Percentiles rank a stretch among this genome's conserved stretches.
Evolutionary conservation across 768 basidiomycete species (phyloP).

Genomic region (Trametes cingulata): DNA sequence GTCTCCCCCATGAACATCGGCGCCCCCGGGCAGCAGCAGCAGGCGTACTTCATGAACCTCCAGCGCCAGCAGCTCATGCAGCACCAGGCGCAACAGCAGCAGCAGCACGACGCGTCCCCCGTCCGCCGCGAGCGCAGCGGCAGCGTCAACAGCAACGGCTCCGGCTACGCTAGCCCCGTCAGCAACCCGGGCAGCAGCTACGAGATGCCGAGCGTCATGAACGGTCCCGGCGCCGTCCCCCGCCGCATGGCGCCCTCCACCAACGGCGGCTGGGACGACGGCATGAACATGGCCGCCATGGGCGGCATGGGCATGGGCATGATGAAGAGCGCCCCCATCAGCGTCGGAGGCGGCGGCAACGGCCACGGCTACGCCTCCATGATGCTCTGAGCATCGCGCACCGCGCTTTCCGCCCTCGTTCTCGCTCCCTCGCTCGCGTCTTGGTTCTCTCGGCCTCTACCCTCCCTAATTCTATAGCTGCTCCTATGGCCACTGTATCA

Average conservation of each 20-base stretch:
- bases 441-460: neutral
- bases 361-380: conserved; percentile 42
- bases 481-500: conserved; percentile 18
- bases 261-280: conserved; percentile 23
- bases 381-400: conserved; percentile 31
- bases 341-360: conserved; percentile 40
- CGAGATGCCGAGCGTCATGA: conserved; percentile 35
- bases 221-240: conserved; percentile 28
- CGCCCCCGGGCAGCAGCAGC: conserved; percentile 30
- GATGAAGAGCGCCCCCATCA: conserved; percentile 36
- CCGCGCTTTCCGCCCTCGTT: neutral
- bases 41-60: conserved; percentile 21
- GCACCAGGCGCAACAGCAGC: conserved; percentile 17
- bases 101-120: conserved; percentile 13
- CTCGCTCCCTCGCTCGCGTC: conserved; percentile 1
- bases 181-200: conserved; percentile 34
- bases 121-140: conserved; percentile 36
- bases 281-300: conserved; percentile 32
- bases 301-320: conserved; percentile 33
- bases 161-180: conserved; percentile 25
- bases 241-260: conserved; percentile 31
- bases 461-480: conserved; percentile 8
- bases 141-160: conserved; percentile 36
- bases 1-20: conserved; percentile 18
- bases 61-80: conserved; percentile 31